These are phyloP conservation scores for Diaporthe australafricana DNA, from an alignment of 2,329 filamentous ascomycete genomes.

Conservation along the genomic window DNA sequence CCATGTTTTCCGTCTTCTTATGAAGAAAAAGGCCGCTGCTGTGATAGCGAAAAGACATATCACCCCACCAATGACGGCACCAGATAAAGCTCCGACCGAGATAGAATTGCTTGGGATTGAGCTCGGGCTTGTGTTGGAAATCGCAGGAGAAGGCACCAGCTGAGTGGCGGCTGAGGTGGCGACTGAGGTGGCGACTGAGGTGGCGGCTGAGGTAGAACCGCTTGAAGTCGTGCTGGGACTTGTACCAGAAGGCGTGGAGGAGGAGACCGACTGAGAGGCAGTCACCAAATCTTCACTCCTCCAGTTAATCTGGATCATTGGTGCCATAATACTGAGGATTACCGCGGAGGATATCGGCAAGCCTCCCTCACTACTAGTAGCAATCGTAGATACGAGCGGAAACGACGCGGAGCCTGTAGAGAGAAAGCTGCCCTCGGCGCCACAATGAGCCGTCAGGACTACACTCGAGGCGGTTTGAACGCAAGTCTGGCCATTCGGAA, in stretches of 20 bases:
- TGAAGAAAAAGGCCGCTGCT: not conserved
- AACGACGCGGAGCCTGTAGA: not conserved
- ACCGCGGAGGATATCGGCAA: not conserved
- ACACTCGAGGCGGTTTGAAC: not conserved
- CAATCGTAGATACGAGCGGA: conserved; percentile 1
- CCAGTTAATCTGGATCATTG: conserved; percentile 20
- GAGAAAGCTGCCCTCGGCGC: not conserved
- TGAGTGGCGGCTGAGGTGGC: too few relatives aligned
- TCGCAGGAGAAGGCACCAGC: not conserved
- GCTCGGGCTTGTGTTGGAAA: not conserved
- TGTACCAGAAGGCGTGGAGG: not conserved
- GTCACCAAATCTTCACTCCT: conserved; percentile 1
- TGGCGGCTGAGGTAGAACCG: not conserved
- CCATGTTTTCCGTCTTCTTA: not conserved
- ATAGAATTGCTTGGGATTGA: not conserved
- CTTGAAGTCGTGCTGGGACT: not conserved
- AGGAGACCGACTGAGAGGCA: not conserved
- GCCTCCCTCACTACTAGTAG: not conserved
- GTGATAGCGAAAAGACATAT: not conserved
- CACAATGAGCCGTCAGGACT: conserved; percentile 6
- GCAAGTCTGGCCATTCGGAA: not conserved
- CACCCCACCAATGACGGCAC: not conserved
- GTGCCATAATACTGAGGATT: not conserved
- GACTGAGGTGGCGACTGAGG: too few relatives aligned
- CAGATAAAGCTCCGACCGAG: not conserved